Base-by-base conservation (phyloP, 2,329 filamentous ascomycete species). In the Diaporthe vexans region DNA sequence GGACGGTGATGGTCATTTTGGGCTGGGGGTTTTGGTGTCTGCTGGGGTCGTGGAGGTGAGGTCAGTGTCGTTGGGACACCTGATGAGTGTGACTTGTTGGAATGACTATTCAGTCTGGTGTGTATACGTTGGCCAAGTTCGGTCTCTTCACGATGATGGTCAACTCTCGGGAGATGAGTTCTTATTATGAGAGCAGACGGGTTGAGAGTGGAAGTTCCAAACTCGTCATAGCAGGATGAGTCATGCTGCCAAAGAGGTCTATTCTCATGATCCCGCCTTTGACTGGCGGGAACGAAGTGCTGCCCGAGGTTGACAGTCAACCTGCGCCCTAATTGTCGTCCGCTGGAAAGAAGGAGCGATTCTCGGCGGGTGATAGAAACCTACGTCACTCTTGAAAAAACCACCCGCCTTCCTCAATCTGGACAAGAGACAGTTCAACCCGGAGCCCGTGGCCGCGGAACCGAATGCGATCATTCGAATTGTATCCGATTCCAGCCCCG, bases 1-100 rank as follows among this genome's bases (percentile, higher is more conserved):
- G 90, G 77, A 94, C 85, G 57, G 86, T 90, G 35, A 87, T 86
- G 3, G 86, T 81, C 88, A 90, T 90, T 15, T 26, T 73, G 65
- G 70, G 63, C 21, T 26, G 46, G 15, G 43, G 43, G 6, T 17
- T 37, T 33, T 40, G 33, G 4, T 52, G 51, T 35, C 29, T 43
- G 19, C 19, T 48, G 11, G 43, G 43, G 43, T 7, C 19, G 43
- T 21, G 19, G 46, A 19, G 8, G 19, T 48, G 46, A 48, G 19
- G 4, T 6, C 21, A 9, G 19, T 37, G 57, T 24, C 40, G 11
- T 37, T 15, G 4, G 19, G 56, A 7, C 19, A 58, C 8, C 35
- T 37, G 35, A 5, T 37, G 35, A 37, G 35, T 37, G 35, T 9
- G 35, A 8, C 10, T 3, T 58, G 19, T 21, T 29, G 11, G 8